A percentile compares a stretch with the other conserved stretches of the same genome.
phyloP scores from a whole-genome alignment of 73 alveolate genomes.

The Tetrahymena thermophila region DNA sequence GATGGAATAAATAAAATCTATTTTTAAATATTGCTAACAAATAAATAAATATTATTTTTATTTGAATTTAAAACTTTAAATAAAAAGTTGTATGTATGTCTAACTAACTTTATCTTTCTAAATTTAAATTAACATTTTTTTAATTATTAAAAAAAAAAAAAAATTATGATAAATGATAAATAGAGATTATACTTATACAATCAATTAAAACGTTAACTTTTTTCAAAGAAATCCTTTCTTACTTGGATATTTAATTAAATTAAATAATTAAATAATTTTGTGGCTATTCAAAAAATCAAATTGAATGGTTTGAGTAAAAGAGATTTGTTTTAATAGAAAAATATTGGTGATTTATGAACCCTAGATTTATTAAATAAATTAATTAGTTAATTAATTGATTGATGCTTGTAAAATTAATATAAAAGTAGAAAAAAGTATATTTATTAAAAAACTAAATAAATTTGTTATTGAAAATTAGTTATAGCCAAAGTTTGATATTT shows the following conservation, averaged over 20 bases:
- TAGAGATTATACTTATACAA: neutral
- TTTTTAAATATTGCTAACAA: too few species aligned
- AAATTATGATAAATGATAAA: too few species aligned
- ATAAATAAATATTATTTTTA: too few species aligned
- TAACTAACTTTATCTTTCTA: too few species aligned
- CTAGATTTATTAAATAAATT: neutral
- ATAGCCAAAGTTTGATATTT: neutral
- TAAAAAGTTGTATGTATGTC: too few species aligned
- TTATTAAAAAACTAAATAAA: neutral
- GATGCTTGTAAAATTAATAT: neutral
- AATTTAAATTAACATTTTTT: too few species aligned
- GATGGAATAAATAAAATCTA: too few species aligned
- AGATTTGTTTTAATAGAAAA: neutral
- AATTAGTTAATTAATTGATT: too few species aligned
- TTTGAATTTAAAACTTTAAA: too few species aligned
- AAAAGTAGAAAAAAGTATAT: neutral
- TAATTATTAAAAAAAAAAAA: too few species aligned
- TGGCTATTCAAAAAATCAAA: neutral
- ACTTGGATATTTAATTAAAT: neutral
- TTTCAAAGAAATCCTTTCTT: neutral
- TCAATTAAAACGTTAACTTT: neutral
- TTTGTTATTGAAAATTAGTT: neutral
- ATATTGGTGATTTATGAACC: neutral
- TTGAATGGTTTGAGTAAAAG: neutral
- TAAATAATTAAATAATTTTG: neutral